phyloP scores from a whole-genome alignment of 2,329 filamentous ascomycete genomes.

The Talaromyces sp. region DNA sequence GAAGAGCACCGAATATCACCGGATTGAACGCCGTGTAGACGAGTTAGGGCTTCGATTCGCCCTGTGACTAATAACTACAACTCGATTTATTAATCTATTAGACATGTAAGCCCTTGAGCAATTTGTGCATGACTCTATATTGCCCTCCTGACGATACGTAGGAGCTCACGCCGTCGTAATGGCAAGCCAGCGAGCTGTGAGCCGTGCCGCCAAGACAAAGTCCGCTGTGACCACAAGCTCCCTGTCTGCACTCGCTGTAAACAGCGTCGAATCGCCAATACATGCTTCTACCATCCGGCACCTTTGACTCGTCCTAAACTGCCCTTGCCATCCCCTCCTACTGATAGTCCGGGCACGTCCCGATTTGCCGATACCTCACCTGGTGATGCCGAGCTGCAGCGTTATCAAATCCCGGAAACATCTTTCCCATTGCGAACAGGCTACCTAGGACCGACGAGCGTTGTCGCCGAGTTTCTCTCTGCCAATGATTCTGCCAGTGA shows the following conservation, averaged over 20 bases:
- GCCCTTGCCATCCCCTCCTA: neutral
- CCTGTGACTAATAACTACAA: neutral
- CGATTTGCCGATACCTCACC: neutral
- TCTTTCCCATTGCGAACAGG: slow-evolving; percentile 17
- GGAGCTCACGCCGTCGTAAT: slow-evolving; percentile 21
- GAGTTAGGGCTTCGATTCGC: no score
- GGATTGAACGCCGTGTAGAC: no score
- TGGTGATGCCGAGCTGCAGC: neutral
- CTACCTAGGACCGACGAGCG: slow-evolving; percentile 31
- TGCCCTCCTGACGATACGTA: neutral
- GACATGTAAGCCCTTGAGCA: neutral
- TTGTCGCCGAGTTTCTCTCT: slow-evolving; percentile 22
- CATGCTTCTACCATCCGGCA: slow-evolving; percentile 7
- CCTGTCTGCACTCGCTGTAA: slow-evolving; percentile 18
- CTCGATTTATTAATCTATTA: neutral
- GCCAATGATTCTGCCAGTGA: slow-evolving; percentile 16
- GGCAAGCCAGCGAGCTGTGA: slow-evolving; percentile 30
- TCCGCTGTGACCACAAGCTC: slow-evolving; percentile 28
- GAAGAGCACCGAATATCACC: no score
- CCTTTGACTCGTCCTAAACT: neutral
- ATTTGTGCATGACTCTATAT: neutral
- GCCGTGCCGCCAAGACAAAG: slow-evolving; percentile 30
- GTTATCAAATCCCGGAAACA: slow-evolving; percentile 1
- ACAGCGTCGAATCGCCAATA: neutral
- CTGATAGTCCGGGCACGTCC: neutral